phyloP scores from a whole-genome alignment of 805 yeast genomes.

The Yueomyces sinensis region DNA sequence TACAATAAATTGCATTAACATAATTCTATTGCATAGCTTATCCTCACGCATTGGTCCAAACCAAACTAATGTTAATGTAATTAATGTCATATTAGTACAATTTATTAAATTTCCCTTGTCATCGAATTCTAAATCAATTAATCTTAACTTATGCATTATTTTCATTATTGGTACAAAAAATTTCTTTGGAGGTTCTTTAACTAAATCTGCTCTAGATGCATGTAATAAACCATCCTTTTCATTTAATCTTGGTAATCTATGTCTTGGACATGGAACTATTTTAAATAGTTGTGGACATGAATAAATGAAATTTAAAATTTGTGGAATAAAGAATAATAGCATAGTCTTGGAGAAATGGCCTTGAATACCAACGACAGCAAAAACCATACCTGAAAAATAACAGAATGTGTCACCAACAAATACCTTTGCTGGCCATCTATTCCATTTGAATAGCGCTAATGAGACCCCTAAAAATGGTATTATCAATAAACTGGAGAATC shows the following conservation, averaged over 20 bases:
- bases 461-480: slow-evolving; percentile 84
- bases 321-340: slow-evolving; percentile 77
- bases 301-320: slow-evolving; percentile 77
- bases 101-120: slow-evolving; percentile 22
- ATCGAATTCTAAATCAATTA: slow-evolving; percentile 34
- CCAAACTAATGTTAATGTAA: slow-evolving; percentile 73
- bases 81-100: slow-evolving; percentile 76
- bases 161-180: slow-evolving; percentile 26
- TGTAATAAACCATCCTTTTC: slow-evolving; percentile 55
- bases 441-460: slow-evolving; percentile 57
- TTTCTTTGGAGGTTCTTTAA: slow-evolving; percentile 22
- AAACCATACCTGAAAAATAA: slow-evolving; percentile 97
- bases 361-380: slow-evolving; percentile 89
- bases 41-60: slow-evolving; percentile 88
- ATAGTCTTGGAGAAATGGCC: slow-evolving; percentile 95
- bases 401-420: slow-evolving; percentile 98
- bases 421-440: slow-evolving; percentile 84
- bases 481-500: slow-evolving; percentile 64
- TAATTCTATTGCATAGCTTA: slow-evolving; percentile 43
- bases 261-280: slow-evolving; percentile 89
- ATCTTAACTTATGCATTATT: slow-evolving; percentile 33
- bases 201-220: slow-evolving; percentile 47
- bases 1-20: slow-evolving; percentile 47
- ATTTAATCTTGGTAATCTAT: slow-evolving; percentile 74
- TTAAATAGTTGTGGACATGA: slow-evolving; percentile 87